phyloP scores from a whole-genome alignment of 140 eudicot species.

The Flaveria floridana region DNA sequence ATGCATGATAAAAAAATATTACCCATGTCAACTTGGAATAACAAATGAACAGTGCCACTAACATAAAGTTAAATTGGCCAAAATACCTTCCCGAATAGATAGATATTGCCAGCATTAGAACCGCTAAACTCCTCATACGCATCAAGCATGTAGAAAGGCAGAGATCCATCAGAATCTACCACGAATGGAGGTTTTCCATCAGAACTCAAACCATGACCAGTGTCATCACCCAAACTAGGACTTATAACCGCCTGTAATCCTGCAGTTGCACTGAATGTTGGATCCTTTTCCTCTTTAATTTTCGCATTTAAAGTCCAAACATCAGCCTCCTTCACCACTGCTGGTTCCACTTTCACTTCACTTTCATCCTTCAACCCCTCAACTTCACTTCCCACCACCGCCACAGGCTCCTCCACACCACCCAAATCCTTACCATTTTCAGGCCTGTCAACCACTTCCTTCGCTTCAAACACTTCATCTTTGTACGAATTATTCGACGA shows the following conservation, averaged over 20 bases:
- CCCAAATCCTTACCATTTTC: slow-evolving; percentile 22
- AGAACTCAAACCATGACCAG: slow-evolving; percentile 19
- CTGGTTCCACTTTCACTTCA: slow-evolving; percentile 47
- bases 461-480: slow-evolving; percentile 23
- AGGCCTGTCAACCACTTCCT: slow-evolving; percentile 13
- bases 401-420: slow-evolving; percentile 26
- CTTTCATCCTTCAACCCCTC: slow-evolving; percentile 28
- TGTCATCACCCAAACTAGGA: slow-evolving; percentile 30
- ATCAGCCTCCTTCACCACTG: slow-evolving; percentile 44
- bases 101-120: slow-evolving; percentile 70
- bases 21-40: background rate
- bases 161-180: slow-evolving; percentile 68
- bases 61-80: slow-evolving; percentile 2
- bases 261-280: slow-evolving; percentile 70
- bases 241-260: slow-evolving; percentile 57
- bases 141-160: slow-evolving; percentile 84
- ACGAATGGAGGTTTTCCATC: slow-evolving; percentile 67
- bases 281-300: slow-evolving; percentile 57
- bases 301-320: slow-evolving; percentile 65
- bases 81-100: slow-evolving; percentile 94
- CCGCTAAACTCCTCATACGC: slow-evolving; percentile 82
- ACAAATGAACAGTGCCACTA: background rate
- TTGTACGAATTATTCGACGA: background rate
- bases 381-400: slow-evolving; percentile 16
- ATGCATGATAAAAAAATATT: background rate